Evolutionary conservation across 1,139 yeast species (phyloP).

Genomic region (Taphrina wiesneri): DNA sequence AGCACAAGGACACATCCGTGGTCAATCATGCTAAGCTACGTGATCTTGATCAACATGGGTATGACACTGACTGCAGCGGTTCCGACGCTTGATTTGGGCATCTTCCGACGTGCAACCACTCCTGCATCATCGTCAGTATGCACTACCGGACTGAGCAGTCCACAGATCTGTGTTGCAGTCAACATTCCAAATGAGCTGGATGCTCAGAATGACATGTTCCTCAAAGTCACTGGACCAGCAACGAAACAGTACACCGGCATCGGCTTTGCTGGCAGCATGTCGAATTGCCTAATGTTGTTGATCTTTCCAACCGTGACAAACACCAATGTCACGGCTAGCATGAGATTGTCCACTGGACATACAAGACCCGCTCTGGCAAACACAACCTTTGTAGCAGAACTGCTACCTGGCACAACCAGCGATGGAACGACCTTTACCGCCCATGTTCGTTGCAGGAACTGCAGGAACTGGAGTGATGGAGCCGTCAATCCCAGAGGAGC

Average conservation of each 20-base stretch:
- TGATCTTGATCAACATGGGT: background rate
- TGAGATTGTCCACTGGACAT: constrained; percentile 14
- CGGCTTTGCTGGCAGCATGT: constrained; percentile 21
- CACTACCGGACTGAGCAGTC: background rate
- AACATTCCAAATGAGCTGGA: constrained; percentile 8
- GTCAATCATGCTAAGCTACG: background rate
- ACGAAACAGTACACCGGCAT: constrained; percentile 13
- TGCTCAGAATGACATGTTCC: constrained; percentile 20
- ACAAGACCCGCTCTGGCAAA: constrained; percentile 13
- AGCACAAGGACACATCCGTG: no score
- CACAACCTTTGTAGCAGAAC: background rate
- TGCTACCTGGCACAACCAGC: constrained; percentile 14
- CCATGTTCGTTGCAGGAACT: constrained; percentile 12
- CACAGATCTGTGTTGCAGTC: constrained; percentile 19
- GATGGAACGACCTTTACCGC: constrained; percentile 13
- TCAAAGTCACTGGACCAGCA: constrained; percentile 22
- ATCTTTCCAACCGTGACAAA: constrained; percentile 1
- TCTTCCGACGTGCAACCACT: background rate
- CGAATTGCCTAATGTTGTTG: constrained; percentile 17
- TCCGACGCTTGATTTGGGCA: background rate
- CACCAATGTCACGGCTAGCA: background rate
- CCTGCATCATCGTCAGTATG: background rate
- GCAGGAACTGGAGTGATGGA: constrained; percentile 11
- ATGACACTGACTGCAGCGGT: background rate
- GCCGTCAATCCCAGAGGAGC: constrained; percentile 1